phyloP scores from a whole-genome alignment of 192 early-diverging fungal species.

The Ambispora gerdemannii region DNA sequence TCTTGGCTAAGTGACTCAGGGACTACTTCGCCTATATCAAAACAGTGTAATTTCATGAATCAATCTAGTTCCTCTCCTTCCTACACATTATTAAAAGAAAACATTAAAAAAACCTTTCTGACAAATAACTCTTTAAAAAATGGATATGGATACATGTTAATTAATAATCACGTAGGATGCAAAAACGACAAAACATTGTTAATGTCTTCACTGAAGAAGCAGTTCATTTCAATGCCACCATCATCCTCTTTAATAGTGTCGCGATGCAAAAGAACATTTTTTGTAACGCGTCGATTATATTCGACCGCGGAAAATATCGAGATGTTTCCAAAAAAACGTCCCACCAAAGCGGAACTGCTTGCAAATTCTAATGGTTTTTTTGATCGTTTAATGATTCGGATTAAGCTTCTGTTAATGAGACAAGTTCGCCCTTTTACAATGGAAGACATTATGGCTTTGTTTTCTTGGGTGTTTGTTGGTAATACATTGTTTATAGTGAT shows the following conservation, averaged over 20 bases:
- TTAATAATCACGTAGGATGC: too few species aligned
- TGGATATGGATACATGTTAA: too few species aligned
- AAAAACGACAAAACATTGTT: background rate
- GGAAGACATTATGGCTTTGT: conserved; percentile 87
- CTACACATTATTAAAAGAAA: background rate
- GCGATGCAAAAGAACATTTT: background rate
- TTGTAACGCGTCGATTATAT: background rate
- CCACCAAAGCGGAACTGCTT: conserved; percentile 52
- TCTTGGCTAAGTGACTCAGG: background rate
- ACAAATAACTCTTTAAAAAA: background rate
- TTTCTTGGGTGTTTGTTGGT: conserved; percentile 85
- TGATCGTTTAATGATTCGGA: conserved; percentile 56
- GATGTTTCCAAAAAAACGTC: conserved; percentile 4
- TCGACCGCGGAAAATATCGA: background rate
- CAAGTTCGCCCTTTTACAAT: conserved; percentile 72
- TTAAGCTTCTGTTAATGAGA: conserved; percentile 60
- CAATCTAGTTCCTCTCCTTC: too few species aligned
- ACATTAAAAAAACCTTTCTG: background rate
- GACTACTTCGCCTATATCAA: background rate
- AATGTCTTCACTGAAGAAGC: background rate
- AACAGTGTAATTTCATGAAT: too few species aligned
- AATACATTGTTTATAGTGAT: conserved; percentile 80
- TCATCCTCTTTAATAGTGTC: background rate
- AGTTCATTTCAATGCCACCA: background rate
- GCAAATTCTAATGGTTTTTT: conserved; percentile 57